Conservation (phyloP, 345 rosid species). For the Conringia planisiliqua region DNA sequence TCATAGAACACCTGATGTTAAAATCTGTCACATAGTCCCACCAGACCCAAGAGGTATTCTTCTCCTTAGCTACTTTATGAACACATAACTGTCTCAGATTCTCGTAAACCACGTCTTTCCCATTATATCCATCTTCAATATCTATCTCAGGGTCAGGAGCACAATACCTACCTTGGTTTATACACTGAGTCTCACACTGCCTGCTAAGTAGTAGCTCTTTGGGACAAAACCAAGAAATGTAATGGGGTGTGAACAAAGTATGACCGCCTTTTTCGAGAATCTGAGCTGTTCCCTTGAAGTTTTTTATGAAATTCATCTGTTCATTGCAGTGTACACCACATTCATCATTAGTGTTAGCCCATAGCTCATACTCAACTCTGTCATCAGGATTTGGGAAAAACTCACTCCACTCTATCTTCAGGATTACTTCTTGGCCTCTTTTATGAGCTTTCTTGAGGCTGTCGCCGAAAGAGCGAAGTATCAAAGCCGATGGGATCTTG, state of each 20-base stretch:
- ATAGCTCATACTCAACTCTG: slow-evolving; percentile 89
- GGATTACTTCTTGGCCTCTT: slow-evolving; percentile 51
- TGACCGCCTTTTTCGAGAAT: slow-evolving; percentile 78
- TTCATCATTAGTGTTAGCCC: slow-evolving; percentile 92
- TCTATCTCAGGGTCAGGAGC: slow-evolving; percentile 91
- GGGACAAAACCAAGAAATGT: slow-evolving; percentile 90
- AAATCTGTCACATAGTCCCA: slow-evolving; percentile 96
- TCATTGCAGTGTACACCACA: slow-evolving; percentile 79
- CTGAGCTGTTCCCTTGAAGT: slow-evolving; percentile 82
- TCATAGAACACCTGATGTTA: slow-evolving; percentile 92
- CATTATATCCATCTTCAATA: slow-evolving; percentile 68
- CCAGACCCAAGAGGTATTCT: slow-evolving; percentile 78
- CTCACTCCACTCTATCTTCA: slow-evolving; percentile 87
- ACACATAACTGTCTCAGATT: slow-evolving; percentile 94
- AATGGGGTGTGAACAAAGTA: slow-evolving; percentile 80
- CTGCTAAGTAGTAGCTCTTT: slow-evolving; percentile 48
- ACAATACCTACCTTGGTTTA: slow-evolving; percentile 88
- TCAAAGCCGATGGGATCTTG: slow-evolving; percentile 75
- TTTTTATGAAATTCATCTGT: slow-evolving; percentile 78
- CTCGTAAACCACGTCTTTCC: slow-evolving; percentile 85
- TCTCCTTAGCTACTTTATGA: slow-evolving; percentile 71
- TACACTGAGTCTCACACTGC: slow-evolving; percentile 91
- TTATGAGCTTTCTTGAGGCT: slow-evolving; percentile 61
- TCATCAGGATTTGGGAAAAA: slow-evolving; percentile 89
- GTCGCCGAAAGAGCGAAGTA: slow-evolving; percentile 57